A percentile compares a stretch with the other conserved stretches of the same genome.
These are phyloP conservation scores for Comarum palustre DNA, from an alignment of 306 rosid genomes.

Conservation along the genomic window DNA sequence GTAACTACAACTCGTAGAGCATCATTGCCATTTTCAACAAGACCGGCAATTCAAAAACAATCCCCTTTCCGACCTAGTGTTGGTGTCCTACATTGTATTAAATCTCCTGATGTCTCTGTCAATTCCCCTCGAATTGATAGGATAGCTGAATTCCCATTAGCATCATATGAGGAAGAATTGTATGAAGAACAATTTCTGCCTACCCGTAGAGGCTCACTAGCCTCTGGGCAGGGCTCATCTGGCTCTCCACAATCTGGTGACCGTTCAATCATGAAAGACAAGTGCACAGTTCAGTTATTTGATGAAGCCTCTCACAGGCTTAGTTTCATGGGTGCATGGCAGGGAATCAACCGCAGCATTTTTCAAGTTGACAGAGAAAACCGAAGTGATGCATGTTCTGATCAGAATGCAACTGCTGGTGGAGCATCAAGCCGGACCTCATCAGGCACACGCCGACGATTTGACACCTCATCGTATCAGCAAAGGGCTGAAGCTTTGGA, in stretches of 20 bases:
- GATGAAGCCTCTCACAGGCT: conserved; percentile 52
- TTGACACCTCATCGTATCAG: conserved; percentile 71
- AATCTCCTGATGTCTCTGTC: conserved; percentile 87
- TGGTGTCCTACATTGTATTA: conserved; percentile 44
- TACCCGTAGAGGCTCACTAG: conserved; percentile 39
- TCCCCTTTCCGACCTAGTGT: conserved; percentile 36
- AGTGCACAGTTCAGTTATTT: conserved; percentile 67
- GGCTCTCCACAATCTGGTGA: conserved; percentile 47
- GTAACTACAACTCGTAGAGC: conserved; percentile 59
- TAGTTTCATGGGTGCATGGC: conserved; percentile 51
- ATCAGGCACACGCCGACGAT: conserved; percentile 61
- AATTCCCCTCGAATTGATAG: conserved; percentile 93
- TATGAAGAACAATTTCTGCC: conserved; percentile 57
- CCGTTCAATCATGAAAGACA: conserved; percentile 77
- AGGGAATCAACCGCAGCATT: conserved; percentile 58
- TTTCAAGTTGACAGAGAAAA: conserved; percentile 44
- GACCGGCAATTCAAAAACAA: conserved; percentile 37
- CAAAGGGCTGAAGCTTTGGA: conserved; percentile 99
- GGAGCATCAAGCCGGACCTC: conserved; percentile 88
- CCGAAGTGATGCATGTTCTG: conserved; percentile 64
- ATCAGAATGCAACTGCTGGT: conserved; percentile 91
- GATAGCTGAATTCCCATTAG: conserved; percentile 90
- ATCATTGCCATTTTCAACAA: conserved; percentile 66
- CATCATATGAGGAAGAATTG: conserved; percentile 61
- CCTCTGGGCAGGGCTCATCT: conserved; percentile 53